Percentiles rank a stretch among this genome's conserved stretches.
phyloP scores from a whole-genome alignment of 306 rosid species.

The Astragalus membranaceus region DNA sequence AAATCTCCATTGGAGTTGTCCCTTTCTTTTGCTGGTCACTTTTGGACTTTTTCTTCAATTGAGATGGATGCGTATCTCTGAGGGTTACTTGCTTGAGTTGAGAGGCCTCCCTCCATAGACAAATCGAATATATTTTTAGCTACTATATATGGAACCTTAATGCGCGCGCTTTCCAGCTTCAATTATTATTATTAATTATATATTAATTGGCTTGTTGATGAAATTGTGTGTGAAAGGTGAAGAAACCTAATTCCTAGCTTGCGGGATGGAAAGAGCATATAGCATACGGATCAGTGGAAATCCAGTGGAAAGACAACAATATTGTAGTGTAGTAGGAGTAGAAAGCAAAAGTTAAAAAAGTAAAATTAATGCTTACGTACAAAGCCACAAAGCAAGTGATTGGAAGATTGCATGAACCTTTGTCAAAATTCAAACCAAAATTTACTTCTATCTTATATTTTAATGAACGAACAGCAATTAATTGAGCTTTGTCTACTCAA shows the following conservation, averaged over 20 bases:
- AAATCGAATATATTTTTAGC: slow-evolving; percentile 5
- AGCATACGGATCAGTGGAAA: background rate
- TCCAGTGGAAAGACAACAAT: background rate
- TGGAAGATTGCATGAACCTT: slow-evolving; percentile 5
- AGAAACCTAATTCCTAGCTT: background rate
- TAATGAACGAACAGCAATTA: slow-evolving; percentile 3
- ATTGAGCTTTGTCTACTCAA: slow-evolving; percentile 17
- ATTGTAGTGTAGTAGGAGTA: background rate
- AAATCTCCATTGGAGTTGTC: slow-evolving; percentile 22
- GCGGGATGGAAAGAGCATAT: background rate
- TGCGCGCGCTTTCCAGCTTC: background rate
- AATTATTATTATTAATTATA: too few relatives aligned
- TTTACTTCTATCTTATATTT: background rate
- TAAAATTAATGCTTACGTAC: background rate
- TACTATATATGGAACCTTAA: background rate
- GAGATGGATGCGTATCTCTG: slow-evolving; percentile 27
- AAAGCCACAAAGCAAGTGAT: background rate
- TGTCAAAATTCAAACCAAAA: background rate
- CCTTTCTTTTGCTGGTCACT: slow-evolving; percentile 18
- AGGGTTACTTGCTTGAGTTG: background rate
- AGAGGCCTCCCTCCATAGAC: background rate
- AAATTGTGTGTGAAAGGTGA: background rate
- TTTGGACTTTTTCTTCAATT: slow-evolving; percentile 28
- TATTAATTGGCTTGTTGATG: too few relatives aligned
- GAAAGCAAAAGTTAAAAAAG: background rate